A percentile compares a stretch with the other conserved stretches of the same genome.
phyloP scores from a whole-genome alignment of 1,284 basidiomycete genomes.

The Pseudozyma thailandica region DNA sequence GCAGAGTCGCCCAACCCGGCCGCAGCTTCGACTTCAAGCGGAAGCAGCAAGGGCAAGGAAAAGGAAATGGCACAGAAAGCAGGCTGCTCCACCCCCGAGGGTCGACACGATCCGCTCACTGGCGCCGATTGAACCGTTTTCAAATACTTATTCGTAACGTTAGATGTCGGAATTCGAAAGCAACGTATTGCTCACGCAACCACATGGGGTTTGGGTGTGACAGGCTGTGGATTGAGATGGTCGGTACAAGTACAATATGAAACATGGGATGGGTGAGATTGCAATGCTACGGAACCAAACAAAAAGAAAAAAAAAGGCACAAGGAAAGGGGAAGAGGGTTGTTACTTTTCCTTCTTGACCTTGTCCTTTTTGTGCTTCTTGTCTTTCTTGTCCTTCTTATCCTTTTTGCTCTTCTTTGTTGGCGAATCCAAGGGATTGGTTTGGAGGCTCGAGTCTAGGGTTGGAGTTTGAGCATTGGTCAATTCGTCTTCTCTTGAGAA shows the following conservation, averaged over 20 bases:
- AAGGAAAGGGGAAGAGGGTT: background rate
- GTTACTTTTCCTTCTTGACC: slow-evolving; percentile 9
- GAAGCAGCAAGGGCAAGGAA: slow-evolving; percentile 12
- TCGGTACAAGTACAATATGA: slow-evolving; percentile 16
- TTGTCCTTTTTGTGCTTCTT: slow-evolving; percentile 25
- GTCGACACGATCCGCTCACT: slow-evolving; percentile 24
- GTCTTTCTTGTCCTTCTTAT: slow-evolving; percentile 24
- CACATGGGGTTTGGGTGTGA: background rate
- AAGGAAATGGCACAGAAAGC: slow-evolving; percentile 11
- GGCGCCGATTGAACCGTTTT: background rate
- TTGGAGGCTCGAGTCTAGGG: slow-evolving; percentile 3
- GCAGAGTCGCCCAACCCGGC: slow-evolving; percentile 13
- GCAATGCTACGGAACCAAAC: background rate
- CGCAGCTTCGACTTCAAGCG: background rate
- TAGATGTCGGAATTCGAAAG: background rate
- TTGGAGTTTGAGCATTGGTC: slow-evolving; percentile 6
- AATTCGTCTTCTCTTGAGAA: slow-evolving; percentile 16
- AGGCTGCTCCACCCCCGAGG: slow-evolving; percentile 35
- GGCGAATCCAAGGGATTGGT: slow-evolving; percentile 1
- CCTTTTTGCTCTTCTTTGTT: slow-evolving; percentile 10
- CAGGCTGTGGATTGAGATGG: background rate
- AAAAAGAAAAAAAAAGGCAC: background rate
- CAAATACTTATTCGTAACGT: background rate
- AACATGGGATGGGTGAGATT: too few relatives aligned
- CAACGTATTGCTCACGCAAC: too few relatives aligned